phyloP scores from a whole-genome alignment of 192 early-diverging fungal species.

The Pecoramyces ruminantium region DNA sequence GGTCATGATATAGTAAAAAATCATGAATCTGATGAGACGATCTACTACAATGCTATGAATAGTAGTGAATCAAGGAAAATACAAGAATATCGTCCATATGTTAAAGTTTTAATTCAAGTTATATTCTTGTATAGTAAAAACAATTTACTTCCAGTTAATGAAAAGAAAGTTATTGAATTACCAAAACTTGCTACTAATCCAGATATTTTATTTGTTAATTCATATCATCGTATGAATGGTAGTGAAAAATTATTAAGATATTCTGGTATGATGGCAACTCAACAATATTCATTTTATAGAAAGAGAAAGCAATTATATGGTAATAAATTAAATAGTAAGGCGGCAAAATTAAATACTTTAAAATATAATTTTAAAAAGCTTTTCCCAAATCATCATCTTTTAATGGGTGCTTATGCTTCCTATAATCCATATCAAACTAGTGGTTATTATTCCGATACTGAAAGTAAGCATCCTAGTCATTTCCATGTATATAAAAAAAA shows the following conservation, averaged over 20 bases:
- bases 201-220: neutral
- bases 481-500: no score
- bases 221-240: neutral
- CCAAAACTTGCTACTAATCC: neutral
- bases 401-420: no score
- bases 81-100: neutral
- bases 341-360: neutral
- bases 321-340: neutral
- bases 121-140: neutral
- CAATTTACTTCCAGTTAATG: neutral
- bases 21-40: no score
- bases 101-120: neutral
- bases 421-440: neutral
- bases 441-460: neutral
- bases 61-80: neutral
- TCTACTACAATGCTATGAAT: neutral
- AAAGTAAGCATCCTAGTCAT: neutral
- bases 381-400: neutral
- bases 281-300: no score
- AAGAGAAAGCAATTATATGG: neutral
- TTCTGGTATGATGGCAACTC: no score
- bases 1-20: no score
- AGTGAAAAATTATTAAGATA: no score
- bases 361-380: neutral
- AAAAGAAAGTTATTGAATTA: neutral